Evolutionary conservation across 768 basidiomycete species (phyloP), one percentile per base, ranked within the genome.

Genomic region (Tephrocybe sp.): DNA sequence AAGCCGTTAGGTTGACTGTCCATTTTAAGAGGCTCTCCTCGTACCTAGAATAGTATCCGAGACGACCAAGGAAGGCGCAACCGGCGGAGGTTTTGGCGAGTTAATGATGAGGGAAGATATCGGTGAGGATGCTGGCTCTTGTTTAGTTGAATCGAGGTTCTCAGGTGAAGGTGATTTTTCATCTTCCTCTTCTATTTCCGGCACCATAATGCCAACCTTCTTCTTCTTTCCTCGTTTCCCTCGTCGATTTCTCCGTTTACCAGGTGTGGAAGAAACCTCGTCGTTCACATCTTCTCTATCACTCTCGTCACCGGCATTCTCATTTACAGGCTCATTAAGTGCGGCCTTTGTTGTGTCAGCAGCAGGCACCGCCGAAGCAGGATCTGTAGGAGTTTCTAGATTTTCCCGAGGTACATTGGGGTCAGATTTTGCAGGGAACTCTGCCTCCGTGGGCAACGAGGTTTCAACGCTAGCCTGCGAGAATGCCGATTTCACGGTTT

Each of bases 21-120:
- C 5, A 16, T 14, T 43, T 33, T 17, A 26, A 50, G 14, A n/a
- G 17, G 6, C 4, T 40, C 45, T 19, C 22, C 23, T 54, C 80
- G 57, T 60, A 89, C 91, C 91, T 30, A 93, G 76, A 38, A 92
- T 71, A 0, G 74, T 78, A 41, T 92, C 87, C 5, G 89, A 89
- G 13, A 93, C 84, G 17, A 82, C 60, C 38, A 92, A 69, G 0
- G 85, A 86, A 5, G 84, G 71, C 13, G 65, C 58, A 16, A 60
- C 45, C 5, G 62, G 56, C 5, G 65, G 54, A 8, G 65, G 59
- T 22, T 64, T 62, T 2, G 68, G 59, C 3, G 72, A 60, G 11
- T 60, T 47, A 9, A 62, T 48, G 30, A 63, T 51, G 14, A 66
- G 34, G 22, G 67, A 54, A 8, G 63, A 52, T 4, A 60, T 45